Evolutionary conservation across 164 flowering plant genomes (phyloP), one percentile per base, ranked within the genome.

Genomic region (Stephania japonica): DNA sequence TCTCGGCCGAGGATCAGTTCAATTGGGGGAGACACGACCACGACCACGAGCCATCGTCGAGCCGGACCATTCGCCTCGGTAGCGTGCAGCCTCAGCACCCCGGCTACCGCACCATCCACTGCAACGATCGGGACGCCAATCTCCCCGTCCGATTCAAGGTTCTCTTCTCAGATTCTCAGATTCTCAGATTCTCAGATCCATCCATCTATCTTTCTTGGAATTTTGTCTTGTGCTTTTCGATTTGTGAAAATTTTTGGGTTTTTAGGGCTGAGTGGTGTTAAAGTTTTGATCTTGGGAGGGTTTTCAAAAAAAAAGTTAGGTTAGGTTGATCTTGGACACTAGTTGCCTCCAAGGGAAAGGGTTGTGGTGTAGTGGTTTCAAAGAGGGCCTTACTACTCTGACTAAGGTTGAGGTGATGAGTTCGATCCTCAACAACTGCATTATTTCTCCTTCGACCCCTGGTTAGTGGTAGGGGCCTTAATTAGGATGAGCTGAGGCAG

Each of bases 71-170:
- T 68, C 87, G 82, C 27, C 88, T 94, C 59, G 98, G 99, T 13
- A 85, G 89, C 4, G 86, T 92, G 64, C 90, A 86, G 83, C 97
- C 99, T 1, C 99, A 90, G 83, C 94, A 97, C 3, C 97, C 99
- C 4, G 81, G 87, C 76, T 82, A 88, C 64, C 93, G 97, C 68
- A 90, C 91, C 67, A 86, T 94, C 72, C 83, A 72, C 79, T 94
- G 94, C 77, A 92, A 92, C 69, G 93, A 91, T 77, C 90, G 93
- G 24, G 97, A 91, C 5, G 89, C 97, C 65, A 94, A 94, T 78
- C 65, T 76, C 26, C 79, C 82, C 16, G 86, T 86, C 74, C 81
- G 79, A 78, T 94, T 87, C 87, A 90, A 85, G 97, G 99, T 94
- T 44, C 25, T 4, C n/a, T n/a, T 65, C 13, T n/a, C 42, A 41